Evolutionary conservation across 306 rosid species (phyloP), one percentile per base, ranked within the genome.

Genomic region (Dryas drummondii): DNA sequence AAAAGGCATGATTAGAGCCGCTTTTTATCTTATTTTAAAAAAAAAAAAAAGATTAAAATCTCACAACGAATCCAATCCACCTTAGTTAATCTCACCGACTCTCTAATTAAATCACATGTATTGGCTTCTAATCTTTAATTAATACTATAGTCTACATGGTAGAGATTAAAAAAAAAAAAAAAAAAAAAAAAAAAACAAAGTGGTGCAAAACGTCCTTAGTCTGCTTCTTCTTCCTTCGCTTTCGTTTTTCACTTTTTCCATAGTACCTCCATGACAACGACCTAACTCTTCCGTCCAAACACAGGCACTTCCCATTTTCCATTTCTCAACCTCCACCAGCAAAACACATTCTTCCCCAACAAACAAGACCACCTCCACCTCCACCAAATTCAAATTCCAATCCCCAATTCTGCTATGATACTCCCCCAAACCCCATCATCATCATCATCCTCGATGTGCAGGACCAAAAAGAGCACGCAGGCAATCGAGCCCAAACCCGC

Each of bases 361-460:
- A 16, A 11, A 51, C 17, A 11, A 55, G 17, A 3, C 32, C 32
- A 9, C 5, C 6, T 4, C 22, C 41, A 15, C 68, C 12, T 14
- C 22, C 9, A 4, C 0, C 17, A 7, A 16, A 14, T 52, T 48
- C 58, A 5, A 55, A 16, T 45, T 49, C 50, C 27, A 32, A 44
- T 7, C 16, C 48, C 49, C 53, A 22, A 5, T 44, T 65, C 50
- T 82, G 77, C 73, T 82, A 82, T 83, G 84, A 11, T 56, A 70
- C 47, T 2, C 4, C 68, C 46, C 42, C 50, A 37, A 58, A 54
- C 72, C 7, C 53, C 58, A 0, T 57, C 61, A 11, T 44, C 15
- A 4, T n/a, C 72, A 0, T 22, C 27, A 37, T 13, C 12, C 12
- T 59, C 79, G 27, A 94, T 96, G 99, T 96, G 96, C 96, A 71